These are phyloP conservation scores for Symbiodinium pilosum DNA, from an alignment of 73 alveolate genomes.

Conservation along the genomic window DNA sequence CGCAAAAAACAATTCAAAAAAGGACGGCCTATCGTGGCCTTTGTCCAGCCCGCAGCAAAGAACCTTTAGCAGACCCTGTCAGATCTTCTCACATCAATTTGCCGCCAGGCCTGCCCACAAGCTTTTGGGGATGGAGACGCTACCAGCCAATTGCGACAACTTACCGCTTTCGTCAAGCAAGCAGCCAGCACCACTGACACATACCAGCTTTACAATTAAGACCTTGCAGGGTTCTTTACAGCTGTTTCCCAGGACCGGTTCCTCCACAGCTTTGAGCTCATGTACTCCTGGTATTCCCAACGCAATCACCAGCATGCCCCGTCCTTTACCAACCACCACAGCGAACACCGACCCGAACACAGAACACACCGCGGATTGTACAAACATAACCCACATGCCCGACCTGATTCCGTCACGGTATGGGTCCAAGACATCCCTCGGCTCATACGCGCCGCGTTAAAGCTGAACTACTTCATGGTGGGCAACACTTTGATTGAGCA, in stretches of 20 bases:
- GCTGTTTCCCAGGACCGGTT: neutral
- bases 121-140: neutral
- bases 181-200: neutral
- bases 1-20: neutral
- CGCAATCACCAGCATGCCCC: neutral
- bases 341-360: neutral
- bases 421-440: neutral
- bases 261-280: neutral
- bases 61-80: neutral
- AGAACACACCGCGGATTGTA: neutral
- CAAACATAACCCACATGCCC: neutral
- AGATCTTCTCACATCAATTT: neutral
- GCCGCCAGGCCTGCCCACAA: neutral
- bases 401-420: neutral
- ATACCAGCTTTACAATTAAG: neutral
- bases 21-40: neutral
- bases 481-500: neutral
- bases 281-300: neutral
- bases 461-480: neutral
- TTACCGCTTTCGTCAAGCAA: neutral
- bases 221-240: neutral
- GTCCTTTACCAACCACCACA: neutral
- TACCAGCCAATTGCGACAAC: neutral
- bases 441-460: neutral
- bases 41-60: neutral